These are phyloP conservation scores for Arthrobotrys entomopaga DNA, from an alignment of 2,329 filamentous ascomycete species.

Conservation along the genomic window DNA sequence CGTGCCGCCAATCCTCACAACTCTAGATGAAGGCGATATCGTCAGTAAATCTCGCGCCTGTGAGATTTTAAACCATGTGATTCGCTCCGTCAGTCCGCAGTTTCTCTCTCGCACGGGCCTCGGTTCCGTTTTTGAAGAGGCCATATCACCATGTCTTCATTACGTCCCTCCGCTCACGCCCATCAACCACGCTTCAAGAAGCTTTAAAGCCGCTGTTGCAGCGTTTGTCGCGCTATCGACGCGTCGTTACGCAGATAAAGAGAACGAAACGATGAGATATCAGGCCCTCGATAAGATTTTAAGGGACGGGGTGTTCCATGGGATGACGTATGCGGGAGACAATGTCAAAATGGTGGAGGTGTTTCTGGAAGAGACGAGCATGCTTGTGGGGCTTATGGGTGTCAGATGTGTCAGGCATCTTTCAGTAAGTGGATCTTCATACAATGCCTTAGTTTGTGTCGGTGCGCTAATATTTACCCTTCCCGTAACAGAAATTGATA, in stretches of 20 bases:
- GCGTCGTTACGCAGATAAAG: constrained; percentile 19
- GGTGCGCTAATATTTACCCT: background rate
- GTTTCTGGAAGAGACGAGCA: constrained; percentile 35
- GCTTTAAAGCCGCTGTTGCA: constrained; percentile 51
- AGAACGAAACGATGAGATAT: constrained; percentile 28
- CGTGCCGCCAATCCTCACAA: constrained; percentile 56
- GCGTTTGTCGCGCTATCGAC: constrained; percentile 45
- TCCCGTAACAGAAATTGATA: constrained; percentile 43
- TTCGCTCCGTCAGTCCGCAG: constrained; percentile 24
- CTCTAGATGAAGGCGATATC: constrained; percentile 51
- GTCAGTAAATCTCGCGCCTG: constrained; percentile 47
- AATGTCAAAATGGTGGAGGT: constrained; percentile 52
- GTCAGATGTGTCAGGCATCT: constrained; percentile 56
- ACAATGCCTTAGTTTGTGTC: too few species aligned
- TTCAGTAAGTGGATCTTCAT: constrained; percentile 19
- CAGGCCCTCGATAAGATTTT: constrained; percentile 55
- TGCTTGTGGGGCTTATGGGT: constrained; percentile 43
- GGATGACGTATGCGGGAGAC: constrained; percentile 57
- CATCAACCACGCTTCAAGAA: constrained; percentile 32
- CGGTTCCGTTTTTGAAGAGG: constrained; percentile 57
- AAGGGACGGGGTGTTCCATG: constrained; percentile 55
- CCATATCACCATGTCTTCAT: constrained; percentile 55
- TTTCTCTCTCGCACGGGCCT: constrained; percentile 57
- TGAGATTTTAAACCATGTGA: constrained; percentile 27
- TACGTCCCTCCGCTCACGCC: constrained; percentile 58